Conservation (phyloP, 345 rosid genomes). For the Euphorbia tirucalli region DNA sequence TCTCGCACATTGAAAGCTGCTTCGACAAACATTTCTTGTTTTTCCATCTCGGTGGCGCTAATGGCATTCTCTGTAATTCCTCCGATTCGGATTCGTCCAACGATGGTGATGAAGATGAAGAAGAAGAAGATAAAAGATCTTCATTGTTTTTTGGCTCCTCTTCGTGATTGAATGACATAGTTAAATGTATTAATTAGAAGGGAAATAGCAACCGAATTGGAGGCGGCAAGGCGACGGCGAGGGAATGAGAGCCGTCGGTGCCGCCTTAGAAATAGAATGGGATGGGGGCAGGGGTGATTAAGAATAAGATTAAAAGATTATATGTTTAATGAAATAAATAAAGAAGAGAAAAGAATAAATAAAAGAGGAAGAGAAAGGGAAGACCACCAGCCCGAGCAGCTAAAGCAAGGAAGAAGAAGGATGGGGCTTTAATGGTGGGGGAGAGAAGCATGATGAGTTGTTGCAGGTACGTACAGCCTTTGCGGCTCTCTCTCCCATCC, state of each 20-base stretch:
- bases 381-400: slow-evolving; percentile 7
- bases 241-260: not conserved
- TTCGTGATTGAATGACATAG: not conserved
- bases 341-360: not conserved
- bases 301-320: not conserved
- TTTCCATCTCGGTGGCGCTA: slow-evolving; percentile 37
- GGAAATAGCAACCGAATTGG: not conserved
- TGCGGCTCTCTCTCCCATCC: slow-evolving; percentile 17
- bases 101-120: slow-evolving; percentile 24
- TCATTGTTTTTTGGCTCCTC: not conserved
- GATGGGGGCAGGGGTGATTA: not conserved
- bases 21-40: slow-evolving; percentile 52
- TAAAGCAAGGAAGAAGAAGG: not conserved
- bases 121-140: not conserved
- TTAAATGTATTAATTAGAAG: too few species aligned
- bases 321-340: not conserved
- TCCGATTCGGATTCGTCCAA: slow-evolving; percentile 23
- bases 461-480: not conserved
- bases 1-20: slow-evolving; percentile 83
- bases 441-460: not conserved
- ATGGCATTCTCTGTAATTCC: slow-evolving; percentile 45
- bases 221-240: not conserved
- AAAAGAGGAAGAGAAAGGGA: not conserved
- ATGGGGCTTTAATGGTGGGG: slow-evolving; percentile 16
- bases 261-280: not conserved